Evolutionary conservation across 345 rosid genomes (phyloP), one percentile per base, ranked within the genome.

Genomic region (Salix purpurea): DNA sequence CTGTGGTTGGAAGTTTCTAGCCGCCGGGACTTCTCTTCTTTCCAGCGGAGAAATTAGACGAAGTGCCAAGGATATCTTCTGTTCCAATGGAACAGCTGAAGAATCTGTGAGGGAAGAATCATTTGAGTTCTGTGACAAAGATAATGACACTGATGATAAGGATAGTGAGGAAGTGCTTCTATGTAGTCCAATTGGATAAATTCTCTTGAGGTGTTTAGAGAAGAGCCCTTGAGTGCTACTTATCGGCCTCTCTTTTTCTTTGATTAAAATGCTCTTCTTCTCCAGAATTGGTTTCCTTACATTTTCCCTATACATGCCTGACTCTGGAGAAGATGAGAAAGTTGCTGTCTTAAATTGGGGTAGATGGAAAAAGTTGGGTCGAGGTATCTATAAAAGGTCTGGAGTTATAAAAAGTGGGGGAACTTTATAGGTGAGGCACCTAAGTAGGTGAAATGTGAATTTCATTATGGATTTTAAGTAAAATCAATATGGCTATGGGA

Each of bases 121-220:
- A 46, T 86, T 91, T 1, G 98, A 93, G 83, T 87, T 93, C 70
- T 93, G 96, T 11, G 99, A 96, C 74, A 93, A 81, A 21, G 99
- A 91, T 68, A 96, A 66, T 4, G 97, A 95, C 19, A 95, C 30
- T 0, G 98, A 91, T 0, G 97, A 93, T 11, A 91, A 78, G 36
- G 97, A 95, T 16, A 93, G 84, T 26, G 97, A 91, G 23, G 99
- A 93, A 76, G 61, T 81, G 82, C 91, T 96, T 56, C 93, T 86
- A 42, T 89, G 86, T 36, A 96, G 88, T 5, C 94, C 88, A 61
- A 93, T 84, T 4, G 99, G 98, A 72, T 91, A 96, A 15, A 93
- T 84, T 76, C 89, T 96, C 87, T 93, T 96, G 46, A 96, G 74
- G 86, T 91, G 91, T 72, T 89, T 96, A 13, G 88, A 75, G 67